Evolutionary conservation across 2,329 filamentous ascomycete species (phyloP).

Genomic region (Trichophyton verrucosum): DNA sequence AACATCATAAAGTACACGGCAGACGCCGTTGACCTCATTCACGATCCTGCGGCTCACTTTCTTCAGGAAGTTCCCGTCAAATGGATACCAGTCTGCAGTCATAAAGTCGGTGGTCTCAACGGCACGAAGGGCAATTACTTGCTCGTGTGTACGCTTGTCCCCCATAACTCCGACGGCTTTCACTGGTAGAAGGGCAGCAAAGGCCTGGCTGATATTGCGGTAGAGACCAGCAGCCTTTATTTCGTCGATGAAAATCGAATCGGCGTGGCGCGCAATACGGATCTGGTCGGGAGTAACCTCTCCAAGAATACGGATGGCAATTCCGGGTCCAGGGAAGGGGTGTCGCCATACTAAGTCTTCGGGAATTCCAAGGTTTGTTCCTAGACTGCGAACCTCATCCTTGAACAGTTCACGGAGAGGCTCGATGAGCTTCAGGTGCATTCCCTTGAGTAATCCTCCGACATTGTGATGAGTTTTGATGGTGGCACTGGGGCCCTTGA

Average conservation of each 20-base stretch:
- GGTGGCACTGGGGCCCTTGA: conserved; percentile 58
- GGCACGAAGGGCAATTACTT: conserved; percentile 48
- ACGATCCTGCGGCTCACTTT: conserved; percentile 55
- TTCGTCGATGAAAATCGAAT: conserved; percentile 37
- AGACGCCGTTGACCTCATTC: conserved; percentile 62
- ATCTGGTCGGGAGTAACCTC: conserved; percentile 67
- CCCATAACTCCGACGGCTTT: conserved; percentile 49
- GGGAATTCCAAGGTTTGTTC: conserved; percentile 55
- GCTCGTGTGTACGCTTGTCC: conserved; percentile 54
- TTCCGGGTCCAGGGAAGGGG: conserved; percentile 60
- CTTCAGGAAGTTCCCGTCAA: conserved; percentile 53
- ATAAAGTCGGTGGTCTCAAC: conserved; percentile 59
- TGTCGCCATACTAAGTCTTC: conserved; percentile 67
- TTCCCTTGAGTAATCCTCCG: conserved; percentile 52
- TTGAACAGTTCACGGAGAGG: conserved; percentile 67
- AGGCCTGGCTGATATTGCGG: conserved; percentile 54
- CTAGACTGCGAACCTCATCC: conserved; percentile 59
- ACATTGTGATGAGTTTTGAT: conserved; percentile 61
- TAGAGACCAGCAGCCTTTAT: conserved; percentile 36
- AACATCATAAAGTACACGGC: conserved; percentile 46
- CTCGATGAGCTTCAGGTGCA: conserved; percentile 46
- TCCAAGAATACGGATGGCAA: conserved; percentile 65
- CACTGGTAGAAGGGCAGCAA: conserved; percentile 53
- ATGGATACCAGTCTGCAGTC: conserved; percentile 59
- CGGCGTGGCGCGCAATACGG: conserved; percentile 47